Percentiles rank a stretch among this genome's conserved stretches.
phyloP scores from a whole-genome alignment of 2,329 filamentous ascomycete genomes.

The Coniochaeta ligniaria region DNA sequence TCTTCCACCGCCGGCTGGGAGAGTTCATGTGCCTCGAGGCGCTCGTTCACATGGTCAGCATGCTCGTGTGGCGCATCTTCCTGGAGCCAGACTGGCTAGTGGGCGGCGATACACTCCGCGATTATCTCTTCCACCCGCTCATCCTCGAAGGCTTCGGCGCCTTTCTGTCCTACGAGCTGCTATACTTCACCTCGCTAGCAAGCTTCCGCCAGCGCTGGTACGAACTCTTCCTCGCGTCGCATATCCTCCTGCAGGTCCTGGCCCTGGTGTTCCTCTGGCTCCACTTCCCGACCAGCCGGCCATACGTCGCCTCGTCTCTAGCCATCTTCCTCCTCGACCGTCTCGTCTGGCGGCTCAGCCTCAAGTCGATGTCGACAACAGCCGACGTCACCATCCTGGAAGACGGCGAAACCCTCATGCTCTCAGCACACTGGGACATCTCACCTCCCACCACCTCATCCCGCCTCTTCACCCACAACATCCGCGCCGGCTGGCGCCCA shows the following conservation, averaged over 20 bases:
- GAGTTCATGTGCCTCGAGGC: conserved; percentile 55
- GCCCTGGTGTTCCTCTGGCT: conserved; percentile 52
- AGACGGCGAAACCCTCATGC: conserved; percentile 47
- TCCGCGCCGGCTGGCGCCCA: conserved; percentile 47
- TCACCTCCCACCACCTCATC: conserved; percentile 5
- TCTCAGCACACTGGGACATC: conserved; percentile 31
- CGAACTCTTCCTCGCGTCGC: conserved; percentile 52
- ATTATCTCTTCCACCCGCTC: conserved; percentile 43
- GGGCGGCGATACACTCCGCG: conserved; percentile 25
- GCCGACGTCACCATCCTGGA: conserved; percentile 46
- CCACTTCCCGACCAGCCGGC: conserved; percentile 44
- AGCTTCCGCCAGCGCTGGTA: conserved; percentile 55
- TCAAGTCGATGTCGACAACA: conserved; percentile 39
- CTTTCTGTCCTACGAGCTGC: conserved; percentile 49
- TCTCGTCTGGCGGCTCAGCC: conserved; percentile 45
- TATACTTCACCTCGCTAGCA: conserved; percentile 54
- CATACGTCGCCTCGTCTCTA: conserved; percentile 46
- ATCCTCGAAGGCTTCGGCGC: conserved; percentile 47
- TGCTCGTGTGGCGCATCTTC: conserved; percentile 48
- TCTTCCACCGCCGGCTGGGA: conserved; percentile 57
- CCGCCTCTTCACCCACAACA: conserved; percentile 21
- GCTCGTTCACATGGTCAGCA: conserved; percentile 45
- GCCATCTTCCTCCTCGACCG: conserved; percentile 52
- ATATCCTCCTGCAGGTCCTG: conserved; percentile 48
- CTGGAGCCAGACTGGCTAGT: conserved; percentile 40